These are phyloP conservation scores for Ogataea neopini DNA, from an alignment of 805 yeast species.

Conservation along the genomic window DNA sequence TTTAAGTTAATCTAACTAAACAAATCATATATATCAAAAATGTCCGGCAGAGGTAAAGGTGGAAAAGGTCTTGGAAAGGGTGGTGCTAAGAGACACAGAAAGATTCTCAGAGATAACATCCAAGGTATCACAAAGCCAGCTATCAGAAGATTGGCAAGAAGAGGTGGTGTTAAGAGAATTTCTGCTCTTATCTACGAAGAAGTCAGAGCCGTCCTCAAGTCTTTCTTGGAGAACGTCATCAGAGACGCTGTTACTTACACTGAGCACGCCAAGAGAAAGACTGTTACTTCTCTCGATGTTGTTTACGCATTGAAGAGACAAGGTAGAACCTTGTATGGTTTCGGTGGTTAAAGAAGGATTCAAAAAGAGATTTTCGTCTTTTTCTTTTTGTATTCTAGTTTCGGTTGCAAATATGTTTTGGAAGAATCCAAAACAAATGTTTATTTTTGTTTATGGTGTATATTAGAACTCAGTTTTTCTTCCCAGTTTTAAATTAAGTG, in stretches of 20 bases:
- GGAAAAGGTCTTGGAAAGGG: constrained; percentile 99
- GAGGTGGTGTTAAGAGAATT: constrained; percentile 99
- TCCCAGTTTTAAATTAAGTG: constrained; percentile 2
- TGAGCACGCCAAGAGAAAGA: constrained; percentile 99
- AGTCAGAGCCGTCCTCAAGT: constrained; percentile 94
- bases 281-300: constrained; percentile 97
- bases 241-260: constrained; percentile 99
- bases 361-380: constrained; percentile 10
- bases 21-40: constrained; percentile 40
- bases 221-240: constrained; percentile 95
- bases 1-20: constrained; percentile 11
- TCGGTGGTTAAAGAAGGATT: constrained; percentile 82
- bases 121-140: constrained; percentile 99
- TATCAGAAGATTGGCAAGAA: constrained; percentile 99
- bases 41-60: constrained; percentile 99
- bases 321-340: constrained; percentile 99
- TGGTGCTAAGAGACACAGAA: constrained; percentile 99
- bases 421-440: constrained; percentile 6
- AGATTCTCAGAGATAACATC: constrained; percentile 98
- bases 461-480: constrained; percentile 9
- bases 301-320: constrained; percentile 99
- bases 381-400: constrained; percentile 23
- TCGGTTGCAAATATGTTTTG: constrained; percentile 20
- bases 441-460: constrained; percentile 13
- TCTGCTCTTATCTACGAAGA: constrained; percentile 98